phyloP scores from a whole-genome alignment of 2,329 filamentous ascomycete genomes.

The Oidium heveae region DNA sequence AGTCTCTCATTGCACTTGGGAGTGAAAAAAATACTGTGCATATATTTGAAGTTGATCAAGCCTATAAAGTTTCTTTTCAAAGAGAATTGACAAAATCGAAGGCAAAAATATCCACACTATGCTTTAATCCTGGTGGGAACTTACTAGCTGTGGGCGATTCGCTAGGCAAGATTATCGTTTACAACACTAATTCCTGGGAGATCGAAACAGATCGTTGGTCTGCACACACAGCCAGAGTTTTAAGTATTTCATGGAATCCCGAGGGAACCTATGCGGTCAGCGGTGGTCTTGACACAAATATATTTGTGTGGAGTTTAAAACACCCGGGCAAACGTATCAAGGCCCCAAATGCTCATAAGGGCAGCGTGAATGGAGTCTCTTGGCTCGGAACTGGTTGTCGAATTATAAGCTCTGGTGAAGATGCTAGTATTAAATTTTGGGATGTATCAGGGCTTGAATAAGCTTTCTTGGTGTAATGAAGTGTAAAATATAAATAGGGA shows the following conservation, averaged over 20 bases:
- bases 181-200: slow-evolving; percentile 37
- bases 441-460: slow-evolving; percentile 30
- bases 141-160: slow-evolving; percentile 63
- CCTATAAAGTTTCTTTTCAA: slow-evolving; percentile 24
- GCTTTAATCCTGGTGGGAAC: slow-evolving; percentile 57
- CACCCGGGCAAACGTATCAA: slow-evolving; percentile 71
- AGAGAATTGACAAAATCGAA: slow-evolving; percentile 35
- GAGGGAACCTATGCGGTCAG: slow-evolving; percentile 57
- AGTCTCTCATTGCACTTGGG: slow-evolving; percentile 48
- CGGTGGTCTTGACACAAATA: slow-evolving; percentile 70
- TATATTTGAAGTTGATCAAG: slow-evolving; percentile 40
- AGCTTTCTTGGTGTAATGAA: neutral
- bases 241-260: slow-evolving; percentile 50
- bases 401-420: slow-evolving; percentile 58
- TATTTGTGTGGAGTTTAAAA: slow-evolving; percentile 71
- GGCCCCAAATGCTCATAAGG: slow-evolving; percentile 75
- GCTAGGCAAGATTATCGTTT: slow-evolving; percentile 70
- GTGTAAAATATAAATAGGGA: neutral
- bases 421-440: slow-evolving; percentile 87
- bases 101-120: slow-evolving; percentile 49
- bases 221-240: slow-evolving; percentile 43
- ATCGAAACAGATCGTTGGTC: slow-evolving; percentile 62
- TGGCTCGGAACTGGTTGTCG: slow-evolving; percentile 45
- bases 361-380: slow-evolving; percentile 68
- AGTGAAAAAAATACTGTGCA: slow-evolving; percentile 48